Conservation (phyloP, 106 monocot genomes). For the Agapanthus africanus region DNA sequence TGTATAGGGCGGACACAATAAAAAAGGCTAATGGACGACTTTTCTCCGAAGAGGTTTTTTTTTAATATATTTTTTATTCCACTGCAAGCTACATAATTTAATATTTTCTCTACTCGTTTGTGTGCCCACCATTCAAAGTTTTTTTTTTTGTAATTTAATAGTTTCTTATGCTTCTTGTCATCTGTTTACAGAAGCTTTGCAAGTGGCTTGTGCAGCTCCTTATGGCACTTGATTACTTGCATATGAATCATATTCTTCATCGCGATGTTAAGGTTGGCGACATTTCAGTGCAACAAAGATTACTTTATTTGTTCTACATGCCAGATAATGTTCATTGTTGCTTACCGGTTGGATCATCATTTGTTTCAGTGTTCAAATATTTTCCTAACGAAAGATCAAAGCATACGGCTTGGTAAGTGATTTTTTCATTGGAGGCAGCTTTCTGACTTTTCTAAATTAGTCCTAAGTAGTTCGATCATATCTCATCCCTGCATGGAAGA, state of each 20-base stretch:
- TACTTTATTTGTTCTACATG: background rate
- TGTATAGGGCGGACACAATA: constrained; percentile 77
- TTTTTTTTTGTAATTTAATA: too few relatives aligned
- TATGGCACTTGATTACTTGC: constrained; percentile 97
- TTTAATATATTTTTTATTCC: too few relatives aligned
- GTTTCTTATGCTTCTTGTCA: constrained; percentile 7
- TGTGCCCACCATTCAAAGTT: too few relatives aligned
- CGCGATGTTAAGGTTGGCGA: constrained; percentile 95
- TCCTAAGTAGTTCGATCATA: background rate
- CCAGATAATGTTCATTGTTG: background rate
- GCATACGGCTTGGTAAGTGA: constrained; percentile 76
- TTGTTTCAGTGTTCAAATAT: constrained; percentile 94
- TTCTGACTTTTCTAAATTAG: background rate
- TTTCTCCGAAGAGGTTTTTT: constrained; percentile 81
- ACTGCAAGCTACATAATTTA: too few relatives aligned
- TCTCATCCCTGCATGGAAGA: background rate
- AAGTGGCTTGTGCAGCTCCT: constrained; percentile 98
- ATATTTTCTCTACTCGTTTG: too few relatives aligned
- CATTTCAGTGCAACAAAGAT: background rate
- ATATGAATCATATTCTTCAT: constrained; percentile 93
- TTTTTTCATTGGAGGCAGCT: background rate
- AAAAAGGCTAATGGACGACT: constrained; percentile 83
- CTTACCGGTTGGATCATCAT: constrained; percentile 3
- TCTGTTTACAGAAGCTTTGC: constrained; percentile 67
- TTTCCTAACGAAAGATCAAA: constrained; percentile 78